These are phyloP conservation scores for Alliaria petiolata DNA, from an alignment of 345 rosid genomes.

Conservation along the genomic window DNA sequence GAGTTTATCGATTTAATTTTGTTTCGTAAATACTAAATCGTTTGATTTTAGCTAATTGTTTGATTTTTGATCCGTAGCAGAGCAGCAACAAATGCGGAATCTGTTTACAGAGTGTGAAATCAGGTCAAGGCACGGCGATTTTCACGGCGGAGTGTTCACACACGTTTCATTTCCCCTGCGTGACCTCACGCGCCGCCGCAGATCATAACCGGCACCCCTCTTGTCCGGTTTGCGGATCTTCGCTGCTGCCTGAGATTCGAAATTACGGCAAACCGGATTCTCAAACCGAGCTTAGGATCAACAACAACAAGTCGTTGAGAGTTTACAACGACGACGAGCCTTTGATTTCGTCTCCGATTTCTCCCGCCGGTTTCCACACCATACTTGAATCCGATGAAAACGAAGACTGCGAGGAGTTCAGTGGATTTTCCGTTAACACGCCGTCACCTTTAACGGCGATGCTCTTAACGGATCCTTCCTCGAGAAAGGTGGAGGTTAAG, in stretches of 20 bases:
- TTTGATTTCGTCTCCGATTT: conserved; percentile 50
- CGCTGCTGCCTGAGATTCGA: conserved; percentile 32
- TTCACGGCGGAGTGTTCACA: conserved; percentile 94
- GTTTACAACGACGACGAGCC: conserved; percentile 86
- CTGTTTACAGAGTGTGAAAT: conserved; percentile 58
- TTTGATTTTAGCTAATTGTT: neutral
- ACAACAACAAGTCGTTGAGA: conserved; percentile 33
- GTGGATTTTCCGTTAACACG: conserved; percentile 48
- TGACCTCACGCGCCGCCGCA: conserved; percentile 40
- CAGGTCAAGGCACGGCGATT: conserved; percentile 81
- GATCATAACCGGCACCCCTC: conserved; percentile 25
- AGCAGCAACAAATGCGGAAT: conserved; percentile 51
- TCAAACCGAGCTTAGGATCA: neutral
- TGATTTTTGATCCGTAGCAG: neutral
- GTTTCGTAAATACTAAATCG: neutral
- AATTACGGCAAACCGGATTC: conserved; percentile 15
- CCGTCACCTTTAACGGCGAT: conserved; percentile 29
- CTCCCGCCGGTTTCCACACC: conserved; percentile 53
- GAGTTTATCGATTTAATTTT: neutral
- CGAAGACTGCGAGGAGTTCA: conserved; percentile 55
- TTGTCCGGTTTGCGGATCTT: conserved; percentile 72
- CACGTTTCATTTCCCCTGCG: conserved; percentile 75
- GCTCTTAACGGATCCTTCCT: neutral
- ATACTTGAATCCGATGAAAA: conserved; percentile 78
- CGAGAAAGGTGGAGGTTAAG: conserved; percentile 41